Percentiles rank a stretch among this genome's conserved stretches.
Conservation (phyloP, 768 basidiomycete species). For the Podaxis carcinomalis region DNA sequence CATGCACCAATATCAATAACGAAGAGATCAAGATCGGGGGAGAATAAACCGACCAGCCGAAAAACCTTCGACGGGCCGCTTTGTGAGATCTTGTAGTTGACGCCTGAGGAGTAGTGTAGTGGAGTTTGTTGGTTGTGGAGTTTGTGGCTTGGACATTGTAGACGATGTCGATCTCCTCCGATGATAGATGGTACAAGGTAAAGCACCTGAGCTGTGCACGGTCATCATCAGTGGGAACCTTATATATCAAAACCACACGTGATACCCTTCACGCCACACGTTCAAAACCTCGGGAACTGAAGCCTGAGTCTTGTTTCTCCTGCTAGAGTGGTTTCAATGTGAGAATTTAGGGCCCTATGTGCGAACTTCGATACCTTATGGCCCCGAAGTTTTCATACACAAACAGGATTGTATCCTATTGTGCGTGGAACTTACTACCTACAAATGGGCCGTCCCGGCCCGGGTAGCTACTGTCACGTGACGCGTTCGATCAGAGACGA, state of each 20-base stretch:
- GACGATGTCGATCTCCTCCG: constrained; percentile 13
- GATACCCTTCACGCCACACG: background rate
- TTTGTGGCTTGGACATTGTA: constrained; percentile 13
- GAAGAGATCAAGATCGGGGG: constrained; percentile 19
- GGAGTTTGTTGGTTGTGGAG: constrained; percentile 34
- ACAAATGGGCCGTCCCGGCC: background rate
- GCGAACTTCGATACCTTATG: background rate
- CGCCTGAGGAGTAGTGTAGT: constrained; percentile 64
- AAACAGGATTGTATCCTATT: background rate
- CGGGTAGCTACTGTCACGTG: background rate
- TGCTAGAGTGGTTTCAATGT: background rate
- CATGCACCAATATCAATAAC: constrained; percentile 15
- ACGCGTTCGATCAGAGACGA: background rate
- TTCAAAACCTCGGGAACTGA: background rate
- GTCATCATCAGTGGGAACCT: background rate
- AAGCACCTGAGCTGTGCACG: background rate
- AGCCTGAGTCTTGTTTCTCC: background rate
- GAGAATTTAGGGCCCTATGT: background rate
- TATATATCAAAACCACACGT: constrained; percentile 9
- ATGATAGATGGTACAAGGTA: constrained; percentile 15
- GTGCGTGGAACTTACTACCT: background rate
- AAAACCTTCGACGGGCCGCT: constrained; percentile 94
- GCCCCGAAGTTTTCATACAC: background rate
- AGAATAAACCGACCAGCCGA: constrained; percentile 62
- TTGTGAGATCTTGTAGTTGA: constrained; percentile 82